phyloP scores from a whole-genome alignment of 225 moss, liverwort and hornwort genomes.

The Asterella californica region DNA sequence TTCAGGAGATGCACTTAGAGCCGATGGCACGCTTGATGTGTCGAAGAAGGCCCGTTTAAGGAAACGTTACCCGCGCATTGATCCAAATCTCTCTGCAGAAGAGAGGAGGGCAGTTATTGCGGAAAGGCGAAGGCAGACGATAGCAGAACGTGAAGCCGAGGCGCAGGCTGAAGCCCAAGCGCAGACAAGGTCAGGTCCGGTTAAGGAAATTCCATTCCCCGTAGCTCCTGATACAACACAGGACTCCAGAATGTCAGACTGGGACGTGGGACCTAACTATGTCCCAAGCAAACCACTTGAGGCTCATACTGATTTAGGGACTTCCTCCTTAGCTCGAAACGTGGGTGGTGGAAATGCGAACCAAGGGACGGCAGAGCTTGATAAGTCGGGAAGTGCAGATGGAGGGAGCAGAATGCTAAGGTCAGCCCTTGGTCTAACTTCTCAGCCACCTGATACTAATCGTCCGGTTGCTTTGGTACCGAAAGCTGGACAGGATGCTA shows the following conservation, averaged over 20 bases:
- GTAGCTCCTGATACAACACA: slow-evolving; percentile 21
- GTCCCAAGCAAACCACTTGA: slow-evolving; percentile 19
- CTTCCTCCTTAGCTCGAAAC: slow-evolving; percentile 7
- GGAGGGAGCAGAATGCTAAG: slow-evolving; percentile 25
- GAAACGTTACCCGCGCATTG: slow-evolving; percentile 47
- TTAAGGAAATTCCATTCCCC: slow-evolving; percentile 22
- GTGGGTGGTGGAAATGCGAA: slow-evolving; percentile 33
- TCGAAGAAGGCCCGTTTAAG: slow-evolving; percentile 45
- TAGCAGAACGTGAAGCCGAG: slow-evolving; percentile 49
- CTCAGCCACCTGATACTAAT: slow-evolving; percentile 23
- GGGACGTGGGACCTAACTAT: slow-evolving; percentile 11
- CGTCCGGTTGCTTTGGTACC: slow-evolving; percentile 18
- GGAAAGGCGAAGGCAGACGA: slow-evolving; percentile 53
- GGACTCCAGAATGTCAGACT: slow-evolving; percentile 20
- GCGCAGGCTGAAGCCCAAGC: slow-evolving; percentile 56
- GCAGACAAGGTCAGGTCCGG: slow-evolving; percentile 5
- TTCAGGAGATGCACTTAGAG: slow-evolving; percentile 32
- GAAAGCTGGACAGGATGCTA: slow-evolving; percentile 18
- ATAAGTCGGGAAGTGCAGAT: slow-evolving; percentile 25
- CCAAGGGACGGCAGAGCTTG: slow-evolving; percentile 29
- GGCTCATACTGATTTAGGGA: slow-evolving; percentile 1
- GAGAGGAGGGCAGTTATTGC: slow-evolving; percentile 56
- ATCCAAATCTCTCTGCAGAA: slow-evolving; percentile 50
- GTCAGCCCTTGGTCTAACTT: slow-evolving; percentile 39
- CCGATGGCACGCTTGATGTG: slow-evolving; percentile 30